Conservation (phyloP, 352 stramenopile genomes). For the Thalassiosira livingstoniorum region DNA sequence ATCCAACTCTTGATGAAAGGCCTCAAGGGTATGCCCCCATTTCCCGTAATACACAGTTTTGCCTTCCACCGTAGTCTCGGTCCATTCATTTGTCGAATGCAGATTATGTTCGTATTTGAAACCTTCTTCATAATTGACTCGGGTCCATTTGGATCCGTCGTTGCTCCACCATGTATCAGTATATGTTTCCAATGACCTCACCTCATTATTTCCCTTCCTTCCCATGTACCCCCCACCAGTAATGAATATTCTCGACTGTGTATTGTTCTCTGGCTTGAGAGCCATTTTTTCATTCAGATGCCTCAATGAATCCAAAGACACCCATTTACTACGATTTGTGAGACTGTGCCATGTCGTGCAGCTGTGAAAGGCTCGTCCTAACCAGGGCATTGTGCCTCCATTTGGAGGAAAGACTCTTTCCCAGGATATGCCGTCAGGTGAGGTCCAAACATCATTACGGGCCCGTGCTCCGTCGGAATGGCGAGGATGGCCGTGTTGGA, state of each 20-base stretch:
- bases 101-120: constrained; percentile 44
- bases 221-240: constrained; percentile 69
- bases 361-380: constrained; percentile 52
- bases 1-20: constrained; percentile 45
- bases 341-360: constrained; percentile 50
- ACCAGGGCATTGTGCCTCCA: constrained; percentile 50
- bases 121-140: constrained; percentile 64
- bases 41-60: constrained; percentile 61
- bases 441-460: constrained; percentile 66
- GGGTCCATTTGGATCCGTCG: constrained; percentile 53
- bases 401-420: constrained; percentile 31
- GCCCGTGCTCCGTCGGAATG: constrained; percentile 52
- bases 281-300: constrained; percentile 3
- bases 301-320: constrained; percentile 26
- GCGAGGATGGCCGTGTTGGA: constrained; percentile 22
- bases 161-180: constrained; percentile 64
- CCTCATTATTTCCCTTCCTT: constrained; percentile 57
- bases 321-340: constrained; percentile 17
- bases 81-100: constrained; percentile 72
- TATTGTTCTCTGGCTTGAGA: constrained; percentile 14
- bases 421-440: constrained; percentile 54
- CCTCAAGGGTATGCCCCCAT: constrained; percentile 62
- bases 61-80: constrained; percentile 45
- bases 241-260: constrained; percentile 52
- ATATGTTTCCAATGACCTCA: constrained; percentile 59